Evolutionary conservation across 2,329 filamentous ascomycete genomes (phyloP).

Genomic region (Talaromyces sp.): DNA sequence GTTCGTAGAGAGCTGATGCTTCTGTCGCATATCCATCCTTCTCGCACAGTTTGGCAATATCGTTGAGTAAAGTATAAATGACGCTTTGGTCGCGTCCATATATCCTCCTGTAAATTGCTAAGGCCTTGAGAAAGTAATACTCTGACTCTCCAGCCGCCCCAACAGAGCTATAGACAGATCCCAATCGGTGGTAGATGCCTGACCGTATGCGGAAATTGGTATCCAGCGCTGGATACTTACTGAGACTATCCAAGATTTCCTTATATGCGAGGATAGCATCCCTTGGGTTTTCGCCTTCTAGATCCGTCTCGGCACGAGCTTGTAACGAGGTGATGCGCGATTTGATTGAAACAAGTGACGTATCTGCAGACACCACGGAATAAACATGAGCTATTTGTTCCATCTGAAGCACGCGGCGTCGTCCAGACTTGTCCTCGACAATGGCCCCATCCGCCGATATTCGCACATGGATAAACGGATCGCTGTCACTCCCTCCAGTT

Average conservation of each 20-base stretch:
- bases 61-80: slow-evolving; percentile 30
- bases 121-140: slow-evolving; percentile 28
- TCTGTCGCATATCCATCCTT: slow-evolving; percentile 32
- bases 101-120: slow-evolving; percentile 29
- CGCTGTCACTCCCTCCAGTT: neutral
- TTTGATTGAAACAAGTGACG: slow-evolving; percentile 23
- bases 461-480: slow-evolving; percentile 27
- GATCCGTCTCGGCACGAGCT: slow-evolving; percentile 24
- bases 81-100: slow-evolving; percentile 29
- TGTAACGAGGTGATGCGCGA: slow-evolving; percentile 22
- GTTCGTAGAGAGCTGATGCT: slow-evolving; percentile 30
- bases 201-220: slow-evolving; percentile 26
- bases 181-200: slow-evolving; percentile 27
- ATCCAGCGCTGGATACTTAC: slow-evolving; percentile 25
- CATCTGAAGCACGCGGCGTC: slow-evolving; percentile 30
- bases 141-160: slow-evolving; percentile 28
- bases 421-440: slow-evolving; percentile 30
- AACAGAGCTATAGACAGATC: slow-evolving; percentile 26
- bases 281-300: slow-evolving; percentile 25
- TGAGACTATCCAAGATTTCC: slow-evolving; percentile 25
- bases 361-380: slow-evolving; percentile 27
- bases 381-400: slow-evolving; percentile 32
- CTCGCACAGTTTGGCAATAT: slow-evolving; percentile 29
- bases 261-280: slow-evolving; percentile 27
- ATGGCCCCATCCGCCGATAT: slow-evolving; percentile 26